Percentiles rank a stretch among this genome's conserved stretches.
These are phyloP conservation scores for Pisolithus thermaeus DNA, from an alignment of 1,284 basidiomycete species.

Conservation along the genomic window DNA sequence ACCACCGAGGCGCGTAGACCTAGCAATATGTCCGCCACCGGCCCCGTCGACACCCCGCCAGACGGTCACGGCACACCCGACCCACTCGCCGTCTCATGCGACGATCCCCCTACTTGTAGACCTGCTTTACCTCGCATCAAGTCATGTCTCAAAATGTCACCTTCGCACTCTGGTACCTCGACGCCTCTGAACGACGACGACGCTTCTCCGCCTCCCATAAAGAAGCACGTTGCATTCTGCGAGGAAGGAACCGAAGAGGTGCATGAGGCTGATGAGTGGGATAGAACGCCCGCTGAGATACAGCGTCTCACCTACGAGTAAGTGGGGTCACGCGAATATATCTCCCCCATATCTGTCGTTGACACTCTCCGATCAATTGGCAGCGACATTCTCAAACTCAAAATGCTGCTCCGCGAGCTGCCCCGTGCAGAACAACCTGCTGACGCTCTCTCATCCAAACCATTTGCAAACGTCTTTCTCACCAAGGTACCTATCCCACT, in stretches of 20 bases:
- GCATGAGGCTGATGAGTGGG: constrained; percentile 64
- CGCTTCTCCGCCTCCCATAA: not conserved
- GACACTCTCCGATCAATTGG: not conserved
- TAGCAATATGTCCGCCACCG: too few relatives aligned
- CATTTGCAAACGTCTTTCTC: constrained; percentile 34
- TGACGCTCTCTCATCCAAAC: constrained; percentile 33
- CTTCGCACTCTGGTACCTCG: constrained; percentile 7
- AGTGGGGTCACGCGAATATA: constrained; percentile 20
- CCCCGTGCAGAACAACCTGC: constrained; percentile 45
- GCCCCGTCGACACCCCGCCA: too few relatives aligned
- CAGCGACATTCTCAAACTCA: constrained; percentile 60
- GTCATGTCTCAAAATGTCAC: constrained; percentile 11
- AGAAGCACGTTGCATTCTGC: constrained; percentile 55
- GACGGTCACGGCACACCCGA: not conserved
- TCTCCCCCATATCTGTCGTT: not conserved
- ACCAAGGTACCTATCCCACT: constrained; percentile 48
- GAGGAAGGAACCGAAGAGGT: constrained; percentile 47
- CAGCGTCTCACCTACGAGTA: constrained; percentile 49
- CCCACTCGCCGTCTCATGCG: constrained; percentile 2
- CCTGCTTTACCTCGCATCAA: constrained; percentile 9
- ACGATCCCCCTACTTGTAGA: constrained; percentile 8
- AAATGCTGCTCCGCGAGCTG: constrained; percentile 53
- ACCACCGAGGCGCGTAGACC: too few relatives aligned
- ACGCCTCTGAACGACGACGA: constrained; percentile 2
- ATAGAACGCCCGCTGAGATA: constrained; percentile 53